phyloP scores from a whole-genome alignment of 495 filamentous ascomycete genomes.

The Penicillium coprophilum region DNA sequence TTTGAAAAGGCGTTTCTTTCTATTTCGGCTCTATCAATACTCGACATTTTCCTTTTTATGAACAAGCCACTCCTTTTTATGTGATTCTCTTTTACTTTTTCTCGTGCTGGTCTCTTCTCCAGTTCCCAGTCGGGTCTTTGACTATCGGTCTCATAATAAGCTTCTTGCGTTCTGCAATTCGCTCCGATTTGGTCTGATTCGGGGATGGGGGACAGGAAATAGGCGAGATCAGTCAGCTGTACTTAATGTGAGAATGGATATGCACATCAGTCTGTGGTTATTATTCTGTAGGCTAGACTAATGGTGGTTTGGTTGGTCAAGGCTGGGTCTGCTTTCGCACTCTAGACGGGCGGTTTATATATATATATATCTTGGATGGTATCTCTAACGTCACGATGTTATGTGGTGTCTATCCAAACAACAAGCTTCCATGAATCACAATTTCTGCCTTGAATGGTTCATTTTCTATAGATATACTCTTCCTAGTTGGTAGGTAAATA shows the following conservation, averaged over 20 bases:
- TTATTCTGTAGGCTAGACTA: not conserved
- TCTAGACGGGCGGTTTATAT: not conserved
- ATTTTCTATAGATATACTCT: not conserved
- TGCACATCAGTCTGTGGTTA: constrained; percentile 8
- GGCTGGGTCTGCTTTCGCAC: not conserved
- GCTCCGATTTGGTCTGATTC: constrained; percentile 12
- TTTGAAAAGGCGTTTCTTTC: constrained; percentile 26
- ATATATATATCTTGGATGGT: not conserved
- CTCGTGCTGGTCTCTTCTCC: constrained; percentile 9
- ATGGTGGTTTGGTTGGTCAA: not conserved
- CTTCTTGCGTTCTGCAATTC: constrained; percentile 6
- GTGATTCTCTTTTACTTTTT: constrained; percentile 13
- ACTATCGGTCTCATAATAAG: constrained; percentile 1
- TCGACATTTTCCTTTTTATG: constrained; percentile 3
- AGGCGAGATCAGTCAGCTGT: constrained; percentile 25
- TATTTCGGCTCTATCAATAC: constrained; percentile 22
- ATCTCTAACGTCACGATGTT: not conserved
- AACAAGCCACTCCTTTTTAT: constrained; percentile 17
- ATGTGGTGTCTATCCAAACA: not conserved
- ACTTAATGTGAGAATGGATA: constrained; percentile 42
- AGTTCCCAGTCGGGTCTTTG: constrained; percentile 3
- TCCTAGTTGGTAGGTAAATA: not conserved
- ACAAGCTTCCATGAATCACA: not conserved
- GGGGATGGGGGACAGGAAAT: constrained; percentile 22
- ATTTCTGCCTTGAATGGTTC: not conserved